Evolutionary conservation across 345 rosid genomes (phyloP).

Genomic region (Limnanthes douglasii): DNA sequence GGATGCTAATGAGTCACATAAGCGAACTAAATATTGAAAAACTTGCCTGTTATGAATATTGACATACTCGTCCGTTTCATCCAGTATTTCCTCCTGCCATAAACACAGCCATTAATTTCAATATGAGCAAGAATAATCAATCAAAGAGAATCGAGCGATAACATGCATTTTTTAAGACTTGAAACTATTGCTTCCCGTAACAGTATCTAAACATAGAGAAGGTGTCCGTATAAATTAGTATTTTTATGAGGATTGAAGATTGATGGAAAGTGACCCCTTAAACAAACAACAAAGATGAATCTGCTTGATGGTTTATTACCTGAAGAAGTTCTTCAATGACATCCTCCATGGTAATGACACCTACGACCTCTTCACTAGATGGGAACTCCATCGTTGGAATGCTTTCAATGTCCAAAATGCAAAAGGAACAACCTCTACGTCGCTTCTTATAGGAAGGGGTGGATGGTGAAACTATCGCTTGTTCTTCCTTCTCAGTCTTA

Average conservation of each 20-base stretch:
- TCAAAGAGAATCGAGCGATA: too few relatives aligned
- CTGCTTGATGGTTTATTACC: too few relatives aligned
- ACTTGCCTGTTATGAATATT: conserved; percentile 82
- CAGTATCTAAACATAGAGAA: too few relatives aligned
- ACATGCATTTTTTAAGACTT: too few relatives aligned
- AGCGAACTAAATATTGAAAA: too few relatives aligned
- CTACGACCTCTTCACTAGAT: conserved; percentile 60
- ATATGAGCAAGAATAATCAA: too few relatives aligned
- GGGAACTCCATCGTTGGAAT: conserved; percentile 53
- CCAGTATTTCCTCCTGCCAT: conserved; percentile 90
- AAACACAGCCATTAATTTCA: conserved; percentile 7
- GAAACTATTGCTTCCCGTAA: too few relatives aligned
- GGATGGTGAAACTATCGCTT: conserved; percentile 30
- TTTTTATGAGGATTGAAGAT: background rate
- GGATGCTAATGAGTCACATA: background rate
- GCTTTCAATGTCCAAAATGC: conserved; percentile 80
- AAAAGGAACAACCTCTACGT: conserved; percentile 79
- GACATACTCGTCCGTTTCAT: conserved; percentile 90
- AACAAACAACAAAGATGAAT: background rate
- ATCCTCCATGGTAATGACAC: conserved; percentile 92
- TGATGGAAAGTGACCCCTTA: background rate
- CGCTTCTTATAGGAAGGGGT: conserved; percentile 67
- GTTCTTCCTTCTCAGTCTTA: conserved; percentile 25
- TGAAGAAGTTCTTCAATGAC: conserved; percentile 97
- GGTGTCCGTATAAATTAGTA: too few relatives aligned